A percentile compares a stretch with the other conserved stretches of the same genome.
These are phyloP conservation scores for Dicorynia guianensis DNA, from an alignment of 306 rosid species.

Conservation along the genomic window DNA sequence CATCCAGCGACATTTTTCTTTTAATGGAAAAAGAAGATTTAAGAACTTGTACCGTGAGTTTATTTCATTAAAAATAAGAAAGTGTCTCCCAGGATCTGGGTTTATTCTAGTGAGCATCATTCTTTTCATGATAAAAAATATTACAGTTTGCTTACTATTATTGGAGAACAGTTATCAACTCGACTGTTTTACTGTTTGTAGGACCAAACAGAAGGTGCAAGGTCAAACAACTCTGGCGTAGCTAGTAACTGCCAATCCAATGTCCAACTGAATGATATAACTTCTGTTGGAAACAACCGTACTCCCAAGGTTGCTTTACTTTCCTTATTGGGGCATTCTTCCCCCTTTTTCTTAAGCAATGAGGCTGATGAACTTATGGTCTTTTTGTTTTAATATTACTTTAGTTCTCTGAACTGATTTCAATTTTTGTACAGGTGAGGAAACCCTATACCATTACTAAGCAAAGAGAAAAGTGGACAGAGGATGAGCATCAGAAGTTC, in stretches of 20 bases:
- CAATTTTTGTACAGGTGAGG: conserved; percentile 64
- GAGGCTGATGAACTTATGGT: background rate
- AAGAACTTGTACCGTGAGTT: conserved; percentile 46
- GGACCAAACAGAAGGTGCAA: conserved; percentile 58
- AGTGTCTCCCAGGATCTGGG: conserved; percentile 35
- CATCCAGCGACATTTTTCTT: conserved; percentile 39
- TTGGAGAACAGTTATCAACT: conserved; percentile 36
- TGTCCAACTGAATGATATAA: conserved; percentile 39
- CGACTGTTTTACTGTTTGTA: conserved; percentile 46
- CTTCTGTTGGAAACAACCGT: conserved; percentile 52
- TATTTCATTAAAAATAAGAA: conserved; percentile 20
- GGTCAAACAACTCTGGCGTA: conserved; percentile 42
- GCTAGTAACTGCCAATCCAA: conserved; percentile 45
- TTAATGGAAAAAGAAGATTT: conserved; percentile 44
- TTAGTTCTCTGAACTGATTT: conserved; percentile 17
- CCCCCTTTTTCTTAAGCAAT: conserved; percentile 1
- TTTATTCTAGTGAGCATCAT: conserved; percentile 51
- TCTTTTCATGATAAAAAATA: conserved; percentile 42
- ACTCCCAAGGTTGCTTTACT: conserved; percentile 68
- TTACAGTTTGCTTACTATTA: background rate
- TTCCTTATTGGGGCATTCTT: conserved; percentile 7
- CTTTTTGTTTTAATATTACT: conserved; percentile 17
- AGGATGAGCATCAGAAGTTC: conserved; percentile 90
- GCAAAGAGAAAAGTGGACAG: conserved; percentile 97
- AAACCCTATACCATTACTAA: conserved; percentile 92